Evolutionary conservation across 1,284 basidiomycete genomes (phyloP), one percentile per base, ranked within the genome.

Genomic region (Irpex sp.): DNA sequence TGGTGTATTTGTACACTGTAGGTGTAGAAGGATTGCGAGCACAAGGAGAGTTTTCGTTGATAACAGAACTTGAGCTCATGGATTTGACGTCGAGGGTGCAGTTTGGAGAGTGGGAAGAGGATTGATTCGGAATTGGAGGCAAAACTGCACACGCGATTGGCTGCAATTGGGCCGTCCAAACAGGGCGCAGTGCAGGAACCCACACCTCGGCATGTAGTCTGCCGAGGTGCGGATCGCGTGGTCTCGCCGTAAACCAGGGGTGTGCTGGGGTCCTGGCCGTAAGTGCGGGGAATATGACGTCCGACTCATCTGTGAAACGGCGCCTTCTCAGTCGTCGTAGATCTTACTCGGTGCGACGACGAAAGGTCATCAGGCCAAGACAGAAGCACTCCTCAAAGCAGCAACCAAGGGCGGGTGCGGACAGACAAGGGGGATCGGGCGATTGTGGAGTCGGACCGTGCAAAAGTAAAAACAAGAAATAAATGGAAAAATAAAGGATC

Each of bases 391-490:
- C 21, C 21, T 26, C 21, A 17, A 8, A 9, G 13, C 15, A n/a
- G 55, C 7, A 17, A 40, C 9, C n/a, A n/a, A 57, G n/a, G 55
- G 55, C 9, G 31, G 13, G 7, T n/a, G 21, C 19, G 19, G 21
- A 48, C 5, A 40, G 21, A 40, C 15, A 26, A 15, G 37, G 57
- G 13, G 57, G 44, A 40, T 58, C 57, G 57, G 57, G 57, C 5
- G 57, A 40, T 58, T 40, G 37, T 58, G 57, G 57, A 19, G 34
- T 58, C 57, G 57, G 57, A 38, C 57, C 34, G 57, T n/a, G 57
- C 44, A 58, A 58, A 58, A 58, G 15, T n/a, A n/a, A 48, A 58
- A 40, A n/a, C 7, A 44, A 38, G 17, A n/a, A 44, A 9, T 58
- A 40, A 40, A 40, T 9, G 15, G 2, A 15, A 40, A 8, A 40